Conservation (phyloP, 2,329 filamentous ascomycete genomes). For the Ophiostoma sp. region DNA sequence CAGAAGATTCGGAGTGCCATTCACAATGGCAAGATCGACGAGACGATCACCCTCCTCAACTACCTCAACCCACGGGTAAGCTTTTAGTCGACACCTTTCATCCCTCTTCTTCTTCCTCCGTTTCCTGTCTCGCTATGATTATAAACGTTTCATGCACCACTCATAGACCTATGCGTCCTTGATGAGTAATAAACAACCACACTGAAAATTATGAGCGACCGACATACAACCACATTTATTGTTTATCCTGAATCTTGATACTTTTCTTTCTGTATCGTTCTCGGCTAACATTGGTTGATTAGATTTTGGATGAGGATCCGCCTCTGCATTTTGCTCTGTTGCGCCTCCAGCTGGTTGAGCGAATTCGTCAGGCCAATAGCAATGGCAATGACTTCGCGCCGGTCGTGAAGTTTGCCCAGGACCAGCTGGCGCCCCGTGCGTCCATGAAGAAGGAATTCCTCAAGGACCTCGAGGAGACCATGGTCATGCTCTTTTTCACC, state of each 20-base stretch:
- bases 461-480: conserved; percentile 84
- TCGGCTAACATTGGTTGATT: conserved; percentile 35
- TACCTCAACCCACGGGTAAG: conserved; percentile 89
- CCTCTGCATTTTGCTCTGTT: conserved; percentile 86
- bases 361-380: conserved; percentile 76
- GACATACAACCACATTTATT: conserved; percentile 13
- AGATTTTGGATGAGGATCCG: conserved; percentile 86
- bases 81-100: conserved; percentile 23
- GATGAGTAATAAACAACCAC: conserved; percentile 77
- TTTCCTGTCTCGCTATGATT: conserved; percentile 72
- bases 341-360: conserved; percentile 87
- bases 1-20: conserved; percentile 85
- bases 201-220: conserved; percentile 64
- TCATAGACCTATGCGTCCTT: conserved; percentile 85
- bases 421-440: conserved; percentile 82
- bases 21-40: conserved; percentile 79
- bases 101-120: conserved; percentile 21
- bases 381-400: conserved; percentile 72
- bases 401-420: conserved; percentile 83
- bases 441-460: conserved; percentile 79
- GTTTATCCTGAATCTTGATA: background rate
- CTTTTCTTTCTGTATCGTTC: conserved; percentile 16
- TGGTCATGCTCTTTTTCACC: conserved; percentile 87
- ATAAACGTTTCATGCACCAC: conserved; percentile 99
- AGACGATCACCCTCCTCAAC: conserved; percentile 83